A percentile compares a stretch with the other conserved stretches of the same genome.
phyloP scores from a whole-genome alignment of 2,329 filamentous ascomycete species.

The Ceratocystis albifundus region DNA sequence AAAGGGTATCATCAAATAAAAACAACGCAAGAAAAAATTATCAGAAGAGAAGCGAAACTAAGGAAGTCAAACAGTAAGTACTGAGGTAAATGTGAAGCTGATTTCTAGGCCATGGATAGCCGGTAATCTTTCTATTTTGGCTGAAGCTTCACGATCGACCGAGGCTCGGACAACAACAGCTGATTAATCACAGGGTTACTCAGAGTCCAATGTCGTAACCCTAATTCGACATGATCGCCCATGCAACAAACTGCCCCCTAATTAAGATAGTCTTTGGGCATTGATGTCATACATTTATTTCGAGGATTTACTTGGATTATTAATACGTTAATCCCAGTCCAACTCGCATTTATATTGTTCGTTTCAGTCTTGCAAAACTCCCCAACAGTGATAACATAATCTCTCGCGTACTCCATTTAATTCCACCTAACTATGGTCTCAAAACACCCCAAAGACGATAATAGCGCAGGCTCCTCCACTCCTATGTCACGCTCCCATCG shows the following conservation, averaged over 20 bases:
- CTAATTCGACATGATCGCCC: not conserved
- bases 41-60: not conserved
- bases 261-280: not conserved
- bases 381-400: no score
- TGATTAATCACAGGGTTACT: constrained; percentile 6
- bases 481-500: not conserved
- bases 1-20: not conserved
- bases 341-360: no score
- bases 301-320: no score
- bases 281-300: no score
- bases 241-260: not conserved
- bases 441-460: not conserved
- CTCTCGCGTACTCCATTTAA: no score
- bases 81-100: not conserved
- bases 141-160: not conserved
- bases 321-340: no score
- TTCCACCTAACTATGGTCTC: not conserved
- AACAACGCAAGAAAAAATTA: not conserved
- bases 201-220: not conserved
- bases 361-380: no score
- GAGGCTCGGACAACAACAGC: not conserved
- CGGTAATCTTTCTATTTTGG: not conserved
- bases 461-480: not conserved
- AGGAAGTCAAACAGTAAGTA: no score
- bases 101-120: not conserved